These are phyloP conservation scores for Flaveria robusta DNA, from an alignment of 129 eudicot genomes.

Conservation along the genomic window DNA sequence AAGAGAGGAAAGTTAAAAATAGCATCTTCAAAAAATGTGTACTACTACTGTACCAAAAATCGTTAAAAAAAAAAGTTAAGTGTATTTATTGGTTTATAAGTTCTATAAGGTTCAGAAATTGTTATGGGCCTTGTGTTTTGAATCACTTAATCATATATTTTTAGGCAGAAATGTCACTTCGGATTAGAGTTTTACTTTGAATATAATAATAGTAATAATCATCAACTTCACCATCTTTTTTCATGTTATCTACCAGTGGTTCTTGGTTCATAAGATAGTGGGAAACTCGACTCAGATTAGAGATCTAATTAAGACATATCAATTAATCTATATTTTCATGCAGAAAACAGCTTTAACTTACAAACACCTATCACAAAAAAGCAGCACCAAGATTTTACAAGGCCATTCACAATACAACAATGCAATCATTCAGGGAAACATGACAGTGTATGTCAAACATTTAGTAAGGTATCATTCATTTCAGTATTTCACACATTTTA, in stretches of 20 bases:
- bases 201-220: background rate
- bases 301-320: background rate
- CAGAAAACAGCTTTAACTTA: background rate
- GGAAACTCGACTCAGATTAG: background rate
- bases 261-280: background rate
- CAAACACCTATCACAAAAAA: background rate
- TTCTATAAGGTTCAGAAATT: background rate
- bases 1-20: background rate
- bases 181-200: background rate
- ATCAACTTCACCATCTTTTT: background rate
- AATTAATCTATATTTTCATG: background rate
- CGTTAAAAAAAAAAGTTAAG: background rate
- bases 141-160: background rate
- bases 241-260: background rate
- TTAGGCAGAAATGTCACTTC: background rate
- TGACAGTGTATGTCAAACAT: background rate
- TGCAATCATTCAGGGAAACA: background rate
- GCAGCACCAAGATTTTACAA: background rate
- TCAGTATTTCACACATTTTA: too few species aligned
- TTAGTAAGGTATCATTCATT: too few species aligned
- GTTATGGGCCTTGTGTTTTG: background rate
- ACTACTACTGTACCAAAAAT: conserved; percentile 9
- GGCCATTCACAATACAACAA: background rate
- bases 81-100: background rate
- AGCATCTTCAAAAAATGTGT: background rate